These are phyloP conservation scores for Cyberlindnera saturnus DNA, from an alignment of 805 yeast genomes.

Conservation along the genomic window DNA sequence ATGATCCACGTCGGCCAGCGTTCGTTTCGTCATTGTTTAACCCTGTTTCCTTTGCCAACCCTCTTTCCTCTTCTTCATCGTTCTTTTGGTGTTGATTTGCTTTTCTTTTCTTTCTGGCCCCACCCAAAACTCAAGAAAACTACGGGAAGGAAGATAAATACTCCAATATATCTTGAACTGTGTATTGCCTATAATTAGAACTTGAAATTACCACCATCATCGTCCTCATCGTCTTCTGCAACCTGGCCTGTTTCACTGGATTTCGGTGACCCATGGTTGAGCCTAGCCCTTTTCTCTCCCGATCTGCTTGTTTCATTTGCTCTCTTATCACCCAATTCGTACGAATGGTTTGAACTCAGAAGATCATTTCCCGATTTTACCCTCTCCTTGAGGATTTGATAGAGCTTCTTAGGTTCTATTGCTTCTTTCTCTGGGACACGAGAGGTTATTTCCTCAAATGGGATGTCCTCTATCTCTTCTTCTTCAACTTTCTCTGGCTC, in stretches of 20 bases:
- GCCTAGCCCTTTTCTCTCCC: neutral
- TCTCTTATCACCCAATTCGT: constrained; percentile 21
- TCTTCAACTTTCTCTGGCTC: constrained; percentile 10
- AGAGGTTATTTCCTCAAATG: constrained; percentile 9
- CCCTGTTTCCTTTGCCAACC: too few species aligned
- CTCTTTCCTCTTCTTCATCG: neutral
- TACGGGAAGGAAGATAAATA: too few species aligned
- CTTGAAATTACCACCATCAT: constrained; percentile 19
- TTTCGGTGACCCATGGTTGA: neutral
- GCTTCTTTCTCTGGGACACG: constrained; percentile 6
- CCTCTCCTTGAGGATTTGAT: constrained; percentile 20
- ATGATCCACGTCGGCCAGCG: neutral
- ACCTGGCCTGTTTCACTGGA: constrained; percentile 3
- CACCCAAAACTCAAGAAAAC: too few species aligned
- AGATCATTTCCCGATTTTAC: constrained; percentile 7
- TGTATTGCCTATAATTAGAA: constrained; percentile 13
- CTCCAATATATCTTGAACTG: too few species aligned
- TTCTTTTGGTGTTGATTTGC: too few species aligned
- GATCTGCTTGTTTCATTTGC: neutral
- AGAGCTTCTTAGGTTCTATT: constrained; percentile 19
- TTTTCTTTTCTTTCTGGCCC: too few species aligned
- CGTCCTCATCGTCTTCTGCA: constrained; percentile 20
- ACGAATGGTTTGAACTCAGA: constrained; percentile 15
- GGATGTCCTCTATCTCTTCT: constrained; percentile 24
- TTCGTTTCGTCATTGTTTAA: neutral